Conservation (phyloP, 208 protist genomes). For the Vickermania ingenoplastis region DNA sequence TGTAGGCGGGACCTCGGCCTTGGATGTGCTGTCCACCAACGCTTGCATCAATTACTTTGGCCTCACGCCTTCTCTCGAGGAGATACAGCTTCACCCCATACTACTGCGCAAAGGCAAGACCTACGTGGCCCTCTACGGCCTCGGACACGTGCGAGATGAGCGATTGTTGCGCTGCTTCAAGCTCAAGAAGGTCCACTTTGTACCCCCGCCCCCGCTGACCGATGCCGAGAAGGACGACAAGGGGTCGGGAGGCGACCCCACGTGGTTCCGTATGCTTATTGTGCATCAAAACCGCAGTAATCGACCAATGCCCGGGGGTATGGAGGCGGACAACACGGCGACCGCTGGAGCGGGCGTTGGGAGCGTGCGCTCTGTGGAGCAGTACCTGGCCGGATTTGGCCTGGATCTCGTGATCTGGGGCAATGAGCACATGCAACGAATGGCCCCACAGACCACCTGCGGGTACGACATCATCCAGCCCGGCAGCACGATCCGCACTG, state of each 20-base stretch:
- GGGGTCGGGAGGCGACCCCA: background rate
- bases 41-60: slow-evolving; percentile 99
- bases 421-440: slow-evolving; percentile 98
- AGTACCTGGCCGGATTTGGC: slow-evolving; percentile 87
- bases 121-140: slow-evolving; percentile 96
- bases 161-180: slow-evolving; percentile 94
- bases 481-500: slow-evolving; percentile 94
- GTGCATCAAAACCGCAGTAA: slow-evolving; percentile 97
- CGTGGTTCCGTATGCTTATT: slow-evolving; percentile 97
- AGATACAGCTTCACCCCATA: slow-evolving; percentile 91
- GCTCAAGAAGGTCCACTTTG: slow-evolving; percentile 90
- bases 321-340: background rate
- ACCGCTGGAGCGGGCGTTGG: slow-evolving; percentile 12
- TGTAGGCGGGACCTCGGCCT: slow-evolving; percentile 86
- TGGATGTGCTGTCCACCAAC: slow-evolving; percentile 92
- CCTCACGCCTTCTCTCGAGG: slow-evolving; percentile 83
- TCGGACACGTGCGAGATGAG: slow-evolving; percentile 98
- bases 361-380: slow-evolving; percentile 90
- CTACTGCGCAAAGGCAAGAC: slow-evolving; percentile 91
- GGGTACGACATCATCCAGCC: slow-evolving; percentile 95
- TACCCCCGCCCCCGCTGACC: slow-evolving; percentile 56
- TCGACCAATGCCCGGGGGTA: slow-evolving; percentile 11
- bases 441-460: slow-evolving; percentile 73
- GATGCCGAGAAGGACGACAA: slow-evolving; percentile 5
- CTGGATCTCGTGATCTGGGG: slow-evolving; percentile 98